Base-by-base conservation (phyloP, 140 eudicot species). In the Ambrosia hybrid region DNA sequence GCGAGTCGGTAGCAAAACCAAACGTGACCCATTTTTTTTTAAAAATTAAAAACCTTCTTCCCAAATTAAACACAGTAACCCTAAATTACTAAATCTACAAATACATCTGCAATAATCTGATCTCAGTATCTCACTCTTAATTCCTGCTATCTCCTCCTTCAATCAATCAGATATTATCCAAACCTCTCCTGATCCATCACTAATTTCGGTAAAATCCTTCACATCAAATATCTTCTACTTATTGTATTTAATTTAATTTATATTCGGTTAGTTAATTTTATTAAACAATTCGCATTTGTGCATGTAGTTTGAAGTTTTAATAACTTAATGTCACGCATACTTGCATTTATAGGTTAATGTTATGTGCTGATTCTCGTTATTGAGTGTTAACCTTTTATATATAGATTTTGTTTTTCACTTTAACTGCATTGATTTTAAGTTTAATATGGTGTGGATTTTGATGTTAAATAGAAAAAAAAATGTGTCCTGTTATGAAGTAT, bases 41-140 rank as follows among this genome's bases (percentile, higher is more conserved):
- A 21, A 21, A 1, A 21, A 21, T 0, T 0, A 4, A 36, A 76
- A 76, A 51, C 52, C 80, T 77, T 76, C n/a, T 69, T 36, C 81
- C 72, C 51, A 77, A 70, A 77, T 70, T 51, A 49, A 51, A 21
- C 66, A 61, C 11, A 46, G 66, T 60, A 77, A 70, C 81, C 81
- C 76, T 70, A 70, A 63, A 61, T 37, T 39, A 70, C 58, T 61
- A 13, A 21, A 61, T 38, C 71, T 49, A 6, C 76, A 3, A 70
- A 46, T 58, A 34, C 64, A 16, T 48, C 75, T 57, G 38, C 74
- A 76, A 61, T 52, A 6, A 26, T 59, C 33, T 61, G 66, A 77
- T 77, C 81, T 70, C 63, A 36, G 21, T 21, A 21, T 21, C 30
- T 21, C 30, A 21, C 30, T 60, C 59, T 13, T 12, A 73, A 73